A percentile compares a stretch with the other conserved stretches of the same genome.
Conservation (phyloP, 768 basidiomycete genomes). For the Russula compacta region DNA sequence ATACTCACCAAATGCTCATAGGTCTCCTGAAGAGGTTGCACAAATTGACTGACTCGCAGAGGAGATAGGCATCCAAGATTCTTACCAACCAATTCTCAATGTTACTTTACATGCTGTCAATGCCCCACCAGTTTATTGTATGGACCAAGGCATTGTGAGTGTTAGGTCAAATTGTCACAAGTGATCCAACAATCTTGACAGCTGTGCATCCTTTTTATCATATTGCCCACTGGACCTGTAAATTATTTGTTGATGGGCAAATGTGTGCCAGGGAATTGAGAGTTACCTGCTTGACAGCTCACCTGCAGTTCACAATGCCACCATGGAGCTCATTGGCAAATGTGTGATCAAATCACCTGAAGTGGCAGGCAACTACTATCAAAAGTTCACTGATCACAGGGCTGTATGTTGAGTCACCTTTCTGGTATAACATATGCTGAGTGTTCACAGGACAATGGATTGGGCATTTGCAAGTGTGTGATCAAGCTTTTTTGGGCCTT, state of each 20-base stretch:
- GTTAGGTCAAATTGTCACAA: slow-evolving; percentile 80
- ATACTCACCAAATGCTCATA: too few relatives aligned
- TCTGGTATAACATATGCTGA: not conserved
- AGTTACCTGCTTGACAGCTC: slow-evolving; percentile 88
- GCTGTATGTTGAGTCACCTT: slow-evolving; percentile 44
- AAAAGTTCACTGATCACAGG: slow-evolving; percentile 80
- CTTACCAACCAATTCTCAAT: too few relatives aligned
- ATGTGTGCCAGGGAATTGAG: too few relatives aligned
- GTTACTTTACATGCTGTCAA: slow-evolving; percentile 76
- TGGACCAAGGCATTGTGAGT: slow-evolving; percentile 90
- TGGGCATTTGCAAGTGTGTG: slow-evolving; percentile 89
- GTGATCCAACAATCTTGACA: too few relatives aligned
- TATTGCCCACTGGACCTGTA: too few relatives aligned
- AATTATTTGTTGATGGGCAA: slow-evolving; percentile 42
- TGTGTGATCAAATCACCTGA: slow-evolving; percentile 85
- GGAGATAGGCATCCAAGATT: too few relatives aligned
- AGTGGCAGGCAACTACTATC: slow-evolving; percentile 82
- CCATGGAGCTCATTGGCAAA: slow-evolving; percentile 93
- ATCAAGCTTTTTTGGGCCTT: slow-evolving; percentile 94
- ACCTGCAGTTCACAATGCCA: slow-evolving; percentile 90
- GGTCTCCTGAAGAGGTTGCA: slow-evolving; percentile 60
- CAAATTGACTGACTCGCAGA: slow-evolving; percentile 61
- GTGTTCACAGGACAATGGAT: slow-evolving; percentile 70
- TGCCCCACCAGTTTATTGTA: slow-evolving; percentile 79
- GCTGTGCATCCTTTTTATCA: too few relatives aligned